Percentiles rank a stretch among this genome's conserved stretches.
phyloP scores from a whole-genome alignment of 208 protist genomes.

The Crithidia fasciculata region DNA sequence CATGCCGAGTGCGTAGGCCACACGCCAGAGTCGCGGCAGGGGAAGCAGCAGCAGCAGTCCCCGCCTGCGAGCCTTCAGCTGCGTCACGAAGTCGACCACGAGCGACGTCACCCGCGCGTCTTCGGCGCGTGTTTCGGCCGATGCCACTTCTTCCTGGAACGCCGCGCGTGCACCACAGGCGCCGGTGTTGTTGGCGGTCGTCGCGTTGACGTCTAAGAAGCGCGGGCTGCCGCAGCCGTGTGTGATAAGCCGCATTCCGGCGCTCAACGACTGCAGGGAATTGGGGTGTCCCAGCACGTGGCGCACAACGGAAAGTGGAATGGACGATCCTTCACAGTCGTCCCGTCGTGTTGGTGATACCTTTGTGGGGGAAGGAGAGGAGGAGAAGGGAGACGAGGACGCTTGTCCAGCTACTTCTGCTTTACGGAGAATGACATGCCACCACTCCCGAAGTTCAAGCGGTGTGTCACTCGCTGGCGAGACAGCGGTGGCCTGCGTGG shows the following conservation, averaged over 20 bases:
- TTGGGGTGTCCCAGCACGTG: constrained; percentile 19
- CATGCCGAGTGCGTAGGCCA: constrained; percentile 26
- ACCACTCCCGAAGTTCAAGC: constrained; percentile 2
- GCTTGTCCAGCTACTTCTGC: neutral
- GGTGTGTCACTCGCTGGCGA: neutral
- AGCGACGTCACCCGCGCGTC: constrained; percentile 6
- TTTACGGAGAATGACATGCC: neutral
- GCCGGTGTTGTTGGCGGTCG: neutral
- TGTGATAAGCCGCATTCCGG: constrained; percentile 11
- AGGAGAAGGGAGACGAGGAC: no score
- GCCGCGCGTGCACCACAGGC: no score
- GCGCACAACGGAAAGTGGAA: neutral
- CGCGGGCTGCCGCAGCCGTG: constrained; percentile 5
- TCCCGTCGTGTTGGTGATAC: neutral
- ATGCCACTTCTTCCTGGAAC: neutral
- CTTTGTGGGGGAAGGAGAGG: neutral
- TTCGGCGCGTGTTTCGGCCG: neutral
- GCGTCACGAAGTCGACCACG: constrained; percentile 21
- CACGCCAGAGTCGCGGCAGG: constrained; percentile 21
- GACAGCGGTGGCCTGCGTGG: constrained; percentile 13
- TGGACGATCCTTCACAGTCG: neutral
- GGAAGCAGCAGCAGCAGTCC: constrained; percentile 23
- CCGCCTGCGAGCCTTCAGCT: constrained; percentile 28
- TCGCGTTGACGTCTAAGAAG: constrained; percentile 1
- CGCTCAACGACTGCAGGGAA: neutral